These are phyloP conservation scores for Cunninghamia lanceolata DNA, from an alignment of 75 land plant species.

Conservation along the genomic window DNA sequence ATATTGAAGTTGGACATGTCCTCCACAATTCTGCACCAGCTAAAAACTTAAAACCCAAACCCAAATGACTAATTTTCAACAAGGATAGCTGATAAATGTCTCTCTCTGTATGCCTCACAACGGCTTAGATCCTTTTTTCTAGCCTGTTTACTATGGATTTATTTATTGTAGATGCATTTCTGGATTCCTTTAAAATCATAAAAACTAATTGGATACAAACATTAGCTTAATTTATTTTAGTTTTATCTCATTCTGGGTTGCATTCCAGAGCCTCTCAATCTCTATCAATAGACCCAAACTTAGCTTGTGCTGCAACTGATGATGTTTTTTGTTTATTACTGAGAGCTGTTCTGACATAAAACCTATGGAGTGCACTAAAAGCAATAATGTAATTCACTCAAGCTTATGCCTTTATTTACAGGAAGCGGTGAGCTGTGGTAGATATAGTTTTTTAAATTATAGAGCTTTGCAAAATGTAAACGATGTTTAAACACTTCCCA, in stretches of 20 bases:
- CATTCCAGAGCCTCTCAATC: no score
- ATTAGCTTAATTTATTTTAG: not conserved
- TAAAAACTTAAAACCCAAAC: not conserved
- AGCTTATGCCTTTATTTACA: no score
- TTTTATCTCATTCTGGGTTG: not conserved
- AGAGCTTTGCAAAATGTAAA: no score
- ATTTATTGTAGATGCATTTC: not conserved
- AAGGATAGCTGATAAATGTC: not conserved
- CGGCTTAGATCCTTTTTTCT: not conserved
- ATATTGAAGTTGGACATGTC: not conserved
- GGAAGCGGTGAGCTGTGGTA: not conserved
- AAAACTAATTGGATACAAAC: not conserved
- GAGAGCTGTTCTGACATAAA: not conserved
- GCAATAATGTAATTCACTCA: no score
- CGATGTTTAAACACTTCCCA: not conserved
- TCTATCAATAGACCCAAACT: not conserved
- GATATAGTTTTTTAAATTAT: no score
- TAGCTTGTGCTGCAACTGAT: no score
- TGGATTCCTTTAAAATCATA: not conserved
- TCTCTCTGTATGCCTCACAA: not conserved
- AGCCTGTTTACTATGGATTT: no score
- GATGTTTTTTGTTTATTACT: not conserved
- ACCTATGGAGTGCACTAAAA: no score
- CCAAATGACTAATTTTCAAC: not conserved
- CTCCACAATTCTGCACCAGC: not conserved